Evolutionary conservation across 306 rosid genomes (phyloP).

Genomic region (Geum urbanum): DNA sequence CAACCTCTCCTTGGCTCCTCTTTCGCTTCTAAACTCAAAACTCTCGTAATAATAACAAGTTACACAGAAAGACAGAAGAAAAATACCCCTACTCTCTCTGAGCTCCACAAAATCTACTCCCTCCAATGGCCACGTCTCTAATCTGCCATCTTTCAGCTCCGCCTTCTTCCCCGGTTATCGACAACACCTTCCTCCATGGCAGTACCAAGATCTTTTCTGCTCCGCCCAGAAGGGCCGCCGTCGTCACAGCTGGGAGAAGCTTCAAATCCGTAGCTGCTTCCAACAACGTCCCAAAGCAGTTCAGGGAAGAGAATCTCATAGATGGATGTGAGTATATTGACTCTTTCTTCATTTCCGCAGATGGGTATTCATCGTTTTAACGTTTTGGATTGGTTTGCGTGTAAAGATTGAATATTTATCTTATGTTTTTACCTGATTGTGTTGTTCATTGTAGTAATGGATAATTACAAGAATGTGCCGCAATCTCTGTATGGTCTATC

Average conservation of each 20-base stretch:
- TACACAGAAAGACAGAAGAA: too few relatives aligned
- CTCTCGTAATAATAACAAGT: too few relatives aligned
- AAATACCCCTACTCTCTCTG: not conserved
- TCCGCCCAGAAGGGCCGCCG: slow-evolving; percentile 6
- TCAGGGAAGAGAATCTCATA: slow-evolving; percentile 72
- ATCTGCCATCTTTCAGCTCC: slow-evolving; percentile 7
- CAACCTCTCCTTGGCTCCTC: too few relatives aligned
- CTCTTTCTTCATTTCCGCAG: not conserved
- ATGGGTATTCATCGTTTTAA: not conserved
- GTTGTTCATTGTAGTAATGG: slow-evolving; percentile 50
- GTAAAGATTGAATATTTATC: too few relatives aligned
- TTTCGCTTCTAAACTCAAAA: too few relatives aligned
- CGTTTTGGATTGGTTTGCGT: too few relatives aligned
- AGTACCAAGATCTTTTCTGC: slow-evolving; percentile 31
- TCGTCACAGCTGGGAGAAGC: slow-evolving; percentile 27
- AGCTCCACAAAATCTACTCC: not conserved
- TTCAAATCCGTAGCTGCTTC: slow-evolving; percentile 33
- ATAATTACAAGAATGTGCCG: slow-evolving; percentile 75
- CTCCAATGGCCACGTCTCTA: slow-evolving; percentile 63
- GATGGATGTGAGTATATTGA: slow-evolving; percentile 68
- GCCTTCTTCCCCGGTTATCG: too few relatives aligned
- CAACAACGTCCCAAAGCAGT: slow-evolving; percentile 71
- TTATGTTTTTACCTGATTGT: too few relatives aligned
- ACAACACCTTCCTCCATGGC: slow-evolving; percentile 48
- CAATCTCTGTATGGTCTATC: slow-evolving; percentile 71